phyloP scores from a whole-genome alignment of 164 flowering plant species.

The Taxillus chinensis region DNA sequence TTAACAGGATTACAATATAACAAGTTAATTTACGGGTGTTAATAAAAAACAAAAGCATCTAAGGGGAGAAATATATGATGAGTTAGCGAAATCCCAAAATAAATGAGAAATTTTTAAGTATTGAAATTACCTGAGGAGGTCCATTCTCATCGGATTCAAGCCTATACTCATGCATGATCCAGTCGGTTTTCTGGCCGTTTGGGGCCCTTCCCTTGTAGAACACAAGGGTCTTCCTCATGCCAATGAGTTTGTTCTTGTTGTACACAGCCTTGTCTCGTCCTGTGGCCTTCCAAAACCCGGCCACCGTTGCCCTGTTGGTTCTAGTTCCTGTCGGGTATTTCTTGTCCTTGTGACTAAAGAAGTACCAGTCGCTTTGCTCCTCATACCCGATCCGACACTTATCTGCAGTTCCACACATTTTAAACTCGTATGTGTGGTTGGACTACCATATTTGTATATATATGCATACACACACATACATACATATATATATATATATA shows the following conservation, averaged over 20 bases:
- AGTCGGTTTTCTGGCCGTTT: constrained; percentile 80
- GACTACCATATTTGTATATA: no score
- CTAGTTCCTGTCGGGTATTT: constrained; percentile 91
- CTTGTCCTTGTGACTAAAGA: constrained; percentile 88
- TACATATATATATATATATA: no score
- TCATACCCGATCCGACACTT: constrained; percentile 76
- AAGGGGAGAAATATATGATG: no score
- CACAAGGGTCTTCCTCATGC: constrained; percentile 94
- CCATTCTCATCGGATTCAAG: constrained; percentile 77
- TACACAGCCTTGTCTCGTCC: constrained; percentile 82
- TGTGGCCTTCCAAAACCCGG: constrained; percentile 93
- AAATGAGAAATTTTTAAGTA: not conserved
- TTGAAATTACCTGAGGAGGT: constrained; percentile 65
- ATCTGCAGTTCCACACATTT: constrained; percentile 25
- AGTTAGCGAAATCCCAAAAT: no score
- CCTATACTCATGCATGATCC: constrained; percentile 94
- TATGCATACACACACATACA: no score
- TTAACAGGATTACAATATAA: no score
- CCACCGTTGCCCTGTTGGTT: constrained; percentile 79
- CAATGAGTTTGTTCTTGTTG: constrained; percentile 60
- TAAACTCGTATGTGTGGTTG: not conserved
- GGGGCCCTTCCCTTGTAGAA: constrained; percentile 90
- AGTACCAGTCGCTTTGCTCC: constrained; percentile 84
- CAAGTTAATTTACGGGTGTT: no score
- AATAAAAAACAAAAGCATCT: no score